A percentile compares a stretch with the other conserved stretches of the same genome.
Evolutionary conservation across 345 rosid genomes (phyloP).

Genomic region (Carallia brachiata): DNA sequence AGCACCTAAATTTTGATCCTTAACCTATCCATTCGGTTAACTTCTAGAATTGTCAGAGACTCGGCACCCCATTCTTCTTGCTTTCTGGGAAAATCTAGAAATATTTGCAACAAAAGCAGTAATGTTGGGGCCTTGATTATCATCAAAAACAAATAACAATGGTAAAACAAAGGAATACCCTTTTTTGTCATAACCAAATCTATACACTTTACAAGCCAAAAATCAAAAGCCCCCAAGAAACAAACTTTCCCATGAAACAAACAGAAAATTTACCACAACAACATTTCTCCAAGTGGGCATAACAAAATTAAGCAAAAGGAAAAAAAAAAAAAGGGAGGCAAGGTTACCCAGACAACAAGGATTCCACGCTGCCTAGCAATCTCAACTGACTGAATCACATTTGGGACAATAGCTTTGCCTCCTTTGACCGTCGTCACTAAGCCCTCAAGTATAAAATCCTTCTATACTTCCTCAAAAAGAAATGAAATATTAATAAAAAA

Average conservation of each 20-base stretch:
- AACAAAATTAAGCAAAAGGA: neutral
- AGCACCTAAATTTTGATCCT: too few species aligned
- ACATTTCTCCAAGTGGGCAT: neutral
- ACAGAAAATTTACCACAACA: neutral
- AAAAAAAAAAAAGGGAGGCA: neutral
- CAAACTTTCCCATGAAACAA: constrained; percentile 14
- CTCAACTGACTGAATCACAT: constrained; percentile 63
- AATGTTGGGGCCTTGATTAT: too few species aligned
- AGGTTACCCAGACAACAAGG: constrained; percentile 70
- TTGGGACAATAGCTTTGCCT: constrained; percentile 57
- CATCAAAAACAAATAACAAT: too few species aligned
- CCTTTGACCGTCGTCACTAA: constrained; percentile 52
- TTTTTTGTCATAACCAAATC: neutral
- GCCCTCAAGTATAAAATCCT: constrained; percentile 44
- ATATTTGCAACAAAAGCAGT: too few species aligned
- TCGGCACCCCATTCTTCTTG: neutral
- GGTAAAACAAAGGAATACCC: neutral
- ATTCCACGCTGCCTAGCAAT: constrained; percentile 72
- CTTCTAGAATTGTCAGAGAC: too few species aligned
- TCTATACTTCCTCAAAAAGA: constrained; percentile 35
- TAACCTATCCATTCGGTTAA: too few species aligned
- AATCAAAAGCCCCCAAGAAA: neutral
- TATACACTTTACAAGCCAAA: neutral
- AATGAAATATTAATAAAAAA: neutral
- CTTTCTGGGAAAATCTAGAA: neutral